A percentile compares a stretch with the other conserved stretches of the same genome.
Evolutionary conservation across 2,329 filamentous ascomycete species (phyloP).

Genomic region (Penicillium glabrum): DNA sequence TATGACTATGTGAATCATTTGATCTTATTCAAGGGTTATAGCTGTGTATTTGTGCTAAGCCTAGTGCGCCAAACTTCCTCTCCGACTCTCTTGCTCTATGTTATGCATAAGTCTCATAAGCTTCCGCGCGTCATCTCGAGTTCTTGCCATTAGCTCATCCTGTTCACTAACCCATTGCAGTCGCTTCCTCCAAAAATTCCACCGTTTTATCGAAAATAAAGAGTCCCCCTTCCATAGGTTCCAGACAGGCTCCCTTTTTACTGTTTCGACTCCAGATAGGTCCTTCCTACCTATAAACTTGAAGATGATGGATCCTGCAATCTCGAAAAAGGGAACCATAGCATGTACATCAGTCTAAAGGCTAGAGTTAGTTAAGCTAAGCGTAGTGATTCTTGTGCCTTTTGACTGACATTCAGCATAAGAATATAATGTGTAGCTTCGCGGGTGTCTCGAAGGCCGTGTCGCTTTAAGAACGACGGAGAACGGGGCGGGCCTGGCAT

Average conservation of each 20-base stretch:
- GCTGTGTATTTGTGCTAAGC: background rate
- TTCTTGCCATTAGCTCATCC: background rate
- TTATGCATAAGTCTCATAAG: background rate
- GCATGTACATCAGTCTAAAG: background rate
- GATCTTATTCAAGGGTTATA: background rate
- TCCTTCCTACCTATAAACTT: background rate
- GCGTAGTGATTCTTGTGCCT: background rate
- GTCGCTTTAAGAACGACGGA: background rate
- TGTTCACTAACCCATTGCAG: background rate
- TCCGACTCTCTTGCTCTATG: background rate
- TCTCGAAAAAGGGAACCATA: background rate
- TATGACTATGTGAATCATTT: background rate
- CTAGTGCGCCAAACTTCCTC: background rate
- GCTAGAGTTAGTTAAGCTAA: background rate
- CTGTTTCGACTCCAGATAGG: background rate
- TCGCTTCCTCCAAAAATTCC: background rate
- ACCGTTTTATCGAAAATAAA: background rate
- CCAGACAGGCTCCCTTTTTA: background rate
- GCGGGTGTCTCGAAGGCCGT: background rate
- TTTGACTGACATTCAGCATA: background rate
- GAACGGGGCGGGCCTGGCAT: background rate
- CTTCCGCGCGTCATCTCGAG: background rate
- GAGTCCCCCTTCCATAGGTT: background rate
- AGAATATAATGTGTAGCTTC: background rate
- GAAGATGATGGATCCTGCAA: background rate